Conservation (phyloP, 768 basidiomycete species). For the Boletus rubroflammeus region DNA sequence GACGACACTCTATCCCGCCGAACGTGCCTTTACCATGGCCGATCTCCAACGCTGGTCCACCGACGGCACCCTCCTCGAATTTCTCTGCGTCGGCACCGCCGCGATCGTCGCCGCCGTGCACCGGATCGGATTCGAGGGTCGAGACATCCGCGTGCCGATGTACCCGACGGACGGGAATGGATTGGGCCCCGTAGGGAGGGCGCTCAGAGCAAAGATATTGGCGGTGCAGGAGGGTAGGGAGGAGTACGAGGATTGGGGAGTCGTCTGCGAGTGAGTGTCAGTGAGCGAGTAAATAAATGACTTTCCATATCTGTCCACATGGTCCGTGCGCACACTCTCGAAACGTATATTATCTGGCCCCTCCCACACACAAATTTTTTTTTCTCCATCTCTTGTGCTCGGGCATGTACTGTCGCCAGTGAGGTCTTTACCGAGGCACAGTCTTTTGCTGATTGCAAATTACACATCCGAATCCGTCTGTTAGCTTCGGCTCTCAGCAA, state of each 20-base stretch:
- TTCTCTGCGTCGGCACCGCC: slow-evolving; percentile 84
- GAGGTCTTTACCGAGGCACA: slow-evolving; percentile 89
- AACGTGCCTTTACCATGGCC: slow-evolving; percentile 56
- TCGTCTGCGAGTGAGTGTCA: slow-evolving; percentile 30
- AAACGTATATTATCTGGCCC: no score
- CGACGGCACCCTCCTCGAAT: slow-evolving; percentile 69
- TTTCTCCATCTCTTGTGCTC: no score
- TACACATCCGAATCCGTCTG: slow-evolving; percentile 95
- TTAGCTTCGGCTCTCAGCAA: slow-evolving; percentile 85
- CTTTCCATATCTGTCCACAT: not conserved
- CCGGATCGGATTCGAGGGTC: slow-evolving; percentile 68
- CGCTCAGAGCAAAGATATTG: slow-evolving; percentile 67
- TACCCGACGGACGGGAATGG: slow-evolving; percentile 37
- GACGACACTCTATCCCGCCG: slow-evolving; percentile 43
- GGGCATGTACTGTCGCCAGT: no score
- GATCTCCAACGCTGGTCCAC: slow-evolving; percentile 54
- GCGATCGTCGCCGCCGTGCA: slow-evolving; percentile 71
- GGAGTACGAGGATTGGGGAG: slow-evolving; percentile 65
- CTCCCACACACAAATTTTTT: no score
- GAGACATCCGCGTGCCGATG: slow-evolving; percentile 60
- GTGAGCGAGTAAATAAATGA: no score
- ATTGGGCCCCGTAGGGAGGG: slow-evolving; percentile 57
- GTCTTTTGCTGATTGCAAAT: slow-evolving; percentile 97
- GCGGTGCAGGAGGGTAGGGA: slow-evolving; percentile 70
- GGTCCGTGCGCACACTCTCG: not conserved